These are phyloP conservation scores for Pseudogymnoascus sp. DNA, from an alignment of 2,329 filamentous ascomycete species.

Conservation along the genomic window DNA sequence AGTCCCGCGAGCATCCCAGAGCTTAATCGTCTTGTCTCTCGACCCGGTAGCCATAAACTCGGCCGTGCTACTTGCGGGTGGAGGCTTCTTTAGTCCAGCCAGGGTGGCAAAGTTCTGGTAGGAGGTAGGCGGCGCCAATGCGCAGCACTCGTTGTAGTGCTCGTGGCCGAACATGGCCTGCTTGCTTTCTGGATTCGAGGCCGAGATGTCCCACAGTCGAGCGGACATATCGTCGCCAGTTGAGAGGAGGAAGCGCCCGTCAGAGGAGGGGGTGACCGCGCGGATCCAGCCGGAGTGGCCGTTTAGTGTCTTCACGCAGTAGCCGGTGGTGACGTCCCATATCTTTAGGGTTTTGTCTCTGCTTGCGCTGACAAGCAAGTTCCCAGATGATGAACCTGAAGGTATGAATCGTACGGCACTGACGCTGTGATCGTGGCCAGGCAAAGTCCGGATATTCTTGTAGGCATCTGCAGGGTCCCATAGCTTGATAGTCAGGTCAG, in stretches of 20 bases:
- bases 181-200: slow-evolving; percentile 56
- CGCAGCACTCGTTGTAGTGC: slow-evolving; percentile 77
- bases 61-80: slow-evolving; percentile 63
- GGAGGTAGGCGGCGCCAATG: slow-evolving; percentile 70
- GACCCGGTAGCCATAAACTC: slow-evolving; percentile 88
- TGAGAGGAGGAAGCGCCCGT: slow-evolving; percentile 77
- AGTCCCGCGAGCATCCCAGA: slow-evolving; percentile 82
- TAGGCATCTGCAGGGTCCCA: slow-evolving; percentile 92
- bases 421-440: slow-evolving; percentile 87
- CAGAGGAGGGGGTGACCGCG: slow-evolving; percentile 72
- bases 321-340: slow-evolving; percentile 91
- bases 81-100: slow-evolving; percentile 77
- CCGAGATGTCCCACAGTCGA: slow-evolving; percentile 75
- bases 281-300: slow-evolving; percentile 90
- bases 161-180: slow-evolving; percentile 80
- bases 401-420: slow-evolving; percentile 84
- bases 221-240: slow-evolving; percentile 76
- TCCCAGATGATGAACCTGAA: slow-evolving; percentile 72
- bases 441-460: slow-evolving; percentile 87
- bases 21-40: slow-evolving; percentile 80
- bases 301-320: slow-evolving; percentile 81
- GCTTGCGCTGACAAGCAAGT: slow-evolving; percentile 78
- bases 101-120: slow-evolving; percentile 72
- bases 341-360: slow-evolving; percentile 78
- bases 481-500: slow-evolving; percentile 86